phyloP scores from a whole-genome alignment of 805 yeast species.

The Wickerhamomyces ciferrii region DNA sequence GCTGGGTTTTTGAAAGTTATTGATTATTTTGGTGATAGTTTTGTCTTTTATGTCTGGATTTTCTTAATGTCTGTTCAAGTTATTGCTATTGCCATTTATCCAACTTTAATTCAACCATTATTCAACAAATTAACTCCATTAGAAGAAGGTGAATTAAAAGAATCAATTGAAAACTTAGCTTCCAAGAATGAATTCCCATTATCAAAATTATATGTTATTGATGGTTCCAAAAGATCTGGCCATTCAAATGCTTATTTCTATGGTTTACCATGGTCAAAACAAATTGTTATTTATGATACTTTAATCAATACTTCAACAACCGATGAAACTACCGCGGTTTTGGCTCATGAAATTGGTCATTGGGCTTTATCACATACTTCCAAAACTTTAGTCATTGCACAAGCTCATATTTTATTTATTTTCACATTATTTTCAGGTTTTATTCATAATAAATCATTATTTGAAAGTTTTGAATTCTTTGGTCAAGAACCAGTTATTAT shows the following conservation, averaged over 20 bases:
- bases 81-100: conserved; percentile 68
- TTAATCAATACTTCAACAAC: conserved; percentile 74
- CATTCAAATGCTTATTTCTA: conserved; percentile 96
- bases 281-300: conserved; percentile 91
- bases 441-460: conserved; percentile 73
- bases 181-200: conserved; percentile 76
- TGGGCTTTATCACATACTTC: conserved; percentile 90
- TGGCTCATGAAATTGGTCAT: conserved; percentile 99
- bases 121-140: conserved; percentile 90
- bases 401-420: conserved; percentile 55
- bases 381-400: conserved; percentile 62
- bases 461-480: conserved; percentile 71
- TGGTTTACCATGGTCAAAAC: conserved; percentile 96
- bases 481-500: conserved; percentile 64
- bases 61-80: conserved; percentile 71
- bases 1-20: conserved; percentile 78
- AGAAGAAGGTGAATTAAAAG: conserved; percentile 83
- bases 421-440: conserved; percentile 78
- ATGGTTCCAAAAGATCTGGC: conserved; percentile 94
- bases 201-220: conserved; percentile 79
- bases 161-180: conserved; percentile 78
- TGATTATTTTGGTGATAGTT: conserved; percentile 71
- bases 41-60: conserved; percentile 74
- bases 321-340: conserved; percentile 84
- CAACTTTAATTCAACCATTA: conserved; percentile 84